Conservation (phyloP, 2,329 filamentous ascomycete species). For the Botrytis elliptica region DNA sequence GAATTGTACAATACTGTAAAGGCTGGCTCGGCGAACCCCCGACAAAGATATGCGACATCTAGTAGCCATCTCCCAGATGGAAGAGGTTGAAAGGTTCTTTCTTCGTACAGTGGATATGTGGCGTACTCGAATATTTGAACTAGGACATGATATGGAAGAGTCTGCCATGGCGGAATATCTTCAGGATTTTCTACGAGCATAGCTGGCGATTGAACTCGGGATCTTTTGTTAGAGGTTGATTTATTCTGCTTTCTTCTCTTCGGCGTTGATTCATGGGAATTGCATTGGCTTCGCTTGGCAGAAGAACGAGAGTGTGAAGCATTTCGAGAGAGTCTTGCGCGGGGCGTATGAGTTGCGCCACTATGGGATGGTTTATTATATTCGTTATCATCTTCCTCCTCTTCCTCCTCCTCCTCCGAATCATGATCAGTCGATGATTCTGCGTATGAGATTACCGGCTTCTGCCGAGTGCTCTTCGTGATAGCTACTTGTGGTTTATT, state of each 20-base stretch:
- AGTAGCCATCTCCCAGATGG: conserved; percentile 61
- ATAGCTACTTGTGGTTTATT: conserved; percentile 15
- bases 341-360: neutral
- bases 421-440: conserved; percentile 30
- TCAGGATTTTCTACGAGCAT: conserved; percentile 29
- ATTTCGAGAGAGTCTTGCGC: neutral
- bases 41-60: conserved; percentile 60
- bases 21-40: conserved; percentile 68
- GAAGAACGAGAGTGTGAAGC: conserved; percentile 9
- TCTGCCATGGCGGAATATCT: conserved; percentile 55
- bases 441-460: conserved; percentile 34
- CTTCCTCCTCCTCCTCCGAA: neutral
- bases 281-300: conserved; percentile 15
- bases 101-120: conserved; percentile 52
- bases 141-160: conserved; percentile 67
- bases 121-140: conserved; percentile 68
- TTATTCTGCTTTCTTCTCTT: conserved; percentile 30
- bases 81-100: conserved; percentile 45
- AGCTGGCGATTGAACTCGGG: neutral
- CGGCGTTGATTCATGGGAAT: conserved; percentile 19
- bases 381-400: conserved; percentile 16
- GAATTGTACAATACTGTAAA: conserved; percentile 69
- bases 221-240: conserved; percentile 19
- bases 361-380: neutral
- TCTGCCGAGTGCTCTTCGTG: conserved; percentile 30